Evolutionary conservation across 139 green algal species (phyloP), one percentile per base, ranked within the genome.

Genomic region (Edaphochlamys debaryana): DNA sequence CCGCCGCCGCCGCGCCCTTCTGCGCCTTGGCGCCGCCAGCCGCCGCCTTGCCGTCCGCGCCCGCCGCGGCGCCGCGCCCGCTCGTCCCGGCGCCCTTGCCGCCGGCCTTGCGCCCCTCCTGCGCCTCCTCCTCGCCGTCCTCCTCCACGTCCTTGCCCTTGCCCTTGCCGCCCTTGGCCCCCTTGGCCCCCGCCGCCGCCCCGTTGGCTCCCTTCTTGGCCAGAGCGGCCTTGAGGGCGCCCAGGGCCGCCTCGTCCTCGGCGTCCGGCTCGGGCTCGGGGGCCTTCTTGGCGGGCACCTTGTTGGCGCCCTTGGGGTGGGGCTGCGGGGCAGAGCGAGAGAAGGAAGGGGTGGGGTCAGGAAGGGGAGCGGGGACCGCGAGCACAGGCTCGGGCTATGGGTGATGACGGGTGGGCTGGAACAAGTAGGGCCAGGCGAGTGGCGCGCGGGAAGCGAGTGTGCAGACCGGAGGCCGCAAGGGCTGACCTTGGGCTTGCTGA

Each of bases 251-350:
- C 2, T 38, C 32, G 68, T 76, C 62, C 58, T 74, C 81, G 25
- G 5, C n/a, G 32, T 32, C 45, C 29, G 38, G 32, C 71, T 80
- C 56, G 4, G 48, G 62, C 62, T 37, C 71, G 22, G 37, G 5
- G 9, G 38, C 70, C 78, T 84, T 84, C 64, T 76, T 84, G 29
- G 66, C 17, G 30, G 78, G 34, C 27, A 76, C 78, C 6, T 66
- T 66, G 23, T 62, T 38, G 1, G 48, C 66, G 66, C 78, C 78
- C 78, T 84, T 84, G 78, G 78, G 78, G 67, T 84, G 78, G 17
- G 78, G 66, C 76, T 82, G 76, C 32, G 38, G 60, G 42, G 3
- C 45, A 54, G 11, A 13, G 45, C 45, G 45, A 13, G 11, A 54
- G 11, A 54, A 9, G 45, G 45, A 13, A 13, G 45, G 11, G 45